Evolutionary conservation across 352 stramenopile species (phyloP), one percentile per base, ranked within the genome.

Genomic region (Pythium sp.): DNA sequence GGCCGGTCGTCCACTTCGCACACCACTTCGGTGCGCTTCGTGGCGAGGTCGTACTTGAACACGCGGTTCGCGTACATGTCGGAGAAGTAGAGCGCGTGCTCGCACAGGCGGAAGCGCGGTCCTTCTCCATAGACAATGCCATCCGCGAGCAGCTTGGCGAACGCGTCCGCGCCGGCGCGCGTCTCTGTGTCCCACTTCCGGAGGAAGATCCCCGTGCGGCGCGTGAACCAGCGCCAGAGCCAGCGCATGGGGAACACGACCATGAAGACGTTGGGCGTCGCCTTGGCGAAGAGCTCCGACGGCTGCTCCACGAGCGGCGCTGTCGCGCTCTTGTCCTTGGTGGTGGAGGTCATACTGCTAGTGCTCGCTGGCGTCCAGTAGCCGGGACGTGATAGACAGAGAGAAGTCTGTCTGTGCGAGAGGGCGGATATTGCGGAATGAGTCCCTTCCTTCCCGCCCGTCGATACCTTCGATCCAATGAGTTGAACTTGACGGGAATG

Each of bases 61-160:
- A 92, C 78, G 65, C 86, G 74, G 46, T 84, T 76, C 34, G 68
- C 78, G 66, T 80, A 80, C 81, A 90, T 92, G 51, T 92, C 84
- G 12, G 72, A 74, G 58, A 88, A 90, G 64, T 90, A 92, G 20
- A 92, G 34, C n/a, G 81, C 79, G 1, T 78, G 69, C 9, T 86
- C 77, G 5, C 72, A 18, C 32, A 78, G 9, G 32, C 81, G 82
- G 63, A 91, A 92, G 55, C 84, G 84, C 32, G 81, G 84, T 0
- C 76, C 75, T 73, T 91, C 81, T 6, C 82, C 84, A 41, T 79
- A 91, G 38, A 89, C 65, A 68, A 91, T 71, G 20, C 71, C 79
- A 56, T 77, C 72, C 1, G 72, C 51, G 28, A 81, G 65, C 15
- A 82, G 51, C 43, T 62, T 65, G 5, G 82, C 77, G 47, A 70